These are phyloP conservation scores for Pyropia yezoensis DNA, from an alignment of 23 red algal genomes.

Conservation along the genomic window DNA sequence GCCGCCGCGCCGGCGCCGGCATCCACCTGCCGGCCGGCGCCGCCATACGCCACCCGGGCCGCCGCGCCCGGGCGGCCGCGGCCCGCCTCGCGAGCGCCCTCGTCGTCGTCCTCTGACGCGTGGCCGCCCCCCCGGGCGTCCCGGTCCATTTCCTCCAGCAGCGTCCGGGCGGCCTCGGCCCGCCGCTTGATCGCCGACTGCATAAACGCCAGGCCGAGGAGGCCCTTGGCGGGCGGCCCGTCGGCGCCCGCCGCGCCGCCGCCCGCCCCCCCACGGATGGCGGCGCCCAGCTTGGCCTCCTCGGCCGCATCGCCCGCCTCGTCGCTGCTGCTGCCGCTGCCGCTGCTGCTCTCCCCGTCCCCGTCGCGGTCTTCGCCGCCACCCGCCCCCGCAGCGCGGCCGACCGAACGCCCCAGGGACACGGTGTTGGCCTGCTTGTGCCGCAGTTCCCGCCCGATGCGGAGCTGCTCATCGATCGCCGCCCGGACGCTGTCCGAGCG, in stretches of 20 bases:
- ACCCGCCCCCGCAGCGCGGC: no score
- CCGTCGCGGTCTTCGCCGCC: slow-evolving; percentile 4
- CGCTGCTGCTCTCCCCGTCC: slow-evolving; percentile 11
- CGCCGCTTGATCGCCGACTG: slow-evolving; percentile 50
- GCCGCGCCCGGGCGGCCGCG: background rate
- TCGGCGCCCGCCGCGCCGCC: background rate
- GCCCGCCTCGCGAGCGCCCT: background rate
- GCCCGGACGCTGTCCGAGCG: slow-evolving; percentile 21
- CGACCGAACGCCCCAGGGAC: background rate
- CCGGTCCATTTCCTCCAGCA: slow-evolving; percentile 40
- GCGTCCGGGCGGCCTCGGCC: slow-evolving; percentile 21
- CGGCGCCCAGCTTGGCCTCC: slow-evolving; percentile 2
- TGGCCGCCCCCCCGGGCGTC: slow-evolving; percentile 1
- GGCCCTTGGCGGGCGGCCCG: slow-evolving; percentile 16
- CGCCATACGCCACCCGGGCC: no score
- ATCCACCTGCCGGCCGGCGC: no score
- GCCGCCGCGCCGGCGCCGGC: no score
- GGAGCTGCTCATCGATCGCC: slow-evolving; percentile 72
- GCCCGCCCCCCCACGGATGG: background rate
- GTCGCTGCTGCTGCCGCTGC: slow-evolving; percentile 16
- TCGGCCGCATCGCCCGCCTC: slow-evolving; percentile 4
- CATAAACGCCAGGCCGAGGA: slow-evolving; percentile 61
- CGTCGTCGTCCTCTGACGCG: slow-evolving; percentile 13
- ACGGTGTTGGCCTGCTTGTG: slow-evolving; percentile 12
- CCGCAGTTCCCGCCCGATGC: slow-evolving; percentile 27